Base-by-base conservation (phyloP, 805 yeast species). In the Monosporozyma aquatica region DNA sequence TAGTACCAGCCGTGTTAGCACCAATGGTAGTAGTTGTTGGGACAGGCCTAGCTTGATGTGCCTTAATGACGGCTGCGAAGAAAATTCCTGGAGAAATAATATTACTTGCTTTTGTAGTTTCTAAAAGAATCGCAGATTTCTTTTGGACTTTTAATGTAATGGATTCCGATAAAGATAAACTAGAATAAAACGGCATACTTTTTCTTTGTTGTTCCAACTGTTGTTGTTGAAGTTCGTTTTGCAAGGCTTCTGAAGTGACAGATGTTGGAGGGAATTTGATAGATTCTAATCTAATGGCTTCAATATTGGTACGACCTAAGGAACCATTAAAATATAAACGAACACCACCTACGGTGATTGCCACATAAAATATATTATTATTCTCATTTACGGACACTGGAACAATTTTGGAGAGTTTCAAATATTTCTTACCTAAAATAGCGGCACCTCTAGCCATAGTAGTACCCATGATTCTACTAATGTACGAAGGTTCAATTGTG, bases 11-110 rank as follows among this genome's bases (percentile, higher is more conserved):
- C 21, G 36, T 28, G 3, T 23, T 3, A 14, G 18, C 15, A 13
- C 35, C 11, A 28, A 13, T 27, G 17, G 8, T 9, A 22, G 27
- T 11, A 5, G 24, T 15, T 25, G 2, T 23, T 28, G 13, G 17
- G 68, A 72, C 4, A 8, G 38, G 32, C 29, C 48, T 47, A 20
- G 47, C 53, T n/a, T 53, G 46, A 21, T 43, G 40, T 4, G 41
- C 37, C 39, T 61, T 66, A 2, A 53, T 66, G 40, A 75, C 72
- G 10, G 81, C 83, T 30, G 85, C 81, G 46, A 89, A 70, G 54
- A 79, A 89, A 3, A 87, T 79, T n/a, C 95, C 95, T 0, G 96
- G 95, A 17, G 94, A 78, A 24, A 86, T 68, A 10, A 89, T 68
- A 25, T 75, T 71, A 21, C 83, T 71, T 9, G 77, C 67, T 32